Conservation (phyloP, 73 alveolate genomes). For the Paramecium biaurelia region DNA sequence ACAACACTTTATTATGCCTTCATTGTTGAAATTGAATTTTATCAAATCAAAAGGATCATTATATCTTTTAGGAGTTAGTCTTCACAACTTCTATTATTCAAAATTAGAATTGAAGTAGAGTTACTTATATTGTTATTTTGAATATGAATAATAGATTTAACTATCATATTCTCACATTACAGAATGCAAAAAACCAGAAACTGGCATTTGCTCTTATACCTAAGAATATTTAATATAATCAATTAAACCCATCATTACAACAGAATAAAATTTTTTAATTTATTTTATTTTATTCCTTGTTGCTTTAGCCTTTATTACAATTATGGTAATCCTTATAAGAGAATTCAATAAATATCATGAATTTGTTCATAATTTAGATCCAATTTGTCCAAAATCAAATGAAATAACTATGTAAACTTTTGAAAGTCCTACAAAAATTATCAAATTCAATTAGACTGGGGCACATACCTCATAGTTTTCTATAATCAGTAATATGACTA, state of each 20-base stretch:
- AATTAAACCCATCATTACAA: not conserved
- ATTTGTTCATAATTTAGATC: not conserved
- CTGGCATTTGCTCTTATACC: not conserved
- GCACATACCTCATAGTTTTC: conserved; percentile 11
- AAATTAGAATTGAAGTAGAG: not conserved
- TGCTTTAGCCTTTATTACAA: not conserved
- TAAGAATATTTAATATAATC: not conserved
- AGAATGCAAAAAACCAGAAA: not conserved
- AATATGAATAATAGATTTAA: not conserved
- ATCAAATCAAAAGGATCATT: not conserved
- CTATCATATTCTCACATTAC: not conserved
- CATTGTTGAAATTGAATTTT: not conserved
- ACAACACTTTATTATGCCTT: not conserved
- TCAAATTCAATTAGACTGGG: not conserved
- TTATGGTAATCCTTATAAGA: not conserved
- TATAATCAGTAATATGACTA: conserved; percentile 6
- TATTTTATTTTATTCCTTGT: not conserved
- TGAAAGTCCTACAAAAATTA: not conserved
- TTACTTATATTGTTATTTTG: not conserved
- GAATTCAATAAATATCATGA: not conserved
- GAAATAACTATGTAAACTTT: not conserved
- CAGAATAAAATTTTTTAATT: not conserved
- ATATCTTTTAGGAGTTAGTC: not conserved
- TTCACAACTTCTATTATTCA: not conserved
- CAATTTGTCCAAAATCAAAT: not conserved